A percentile compares a stretch with the other conserved stretches of the same genome.
phyloP scores from a whole-genome alignment of 768 basidiomycete species.

The Calocybe indica region DNA sequence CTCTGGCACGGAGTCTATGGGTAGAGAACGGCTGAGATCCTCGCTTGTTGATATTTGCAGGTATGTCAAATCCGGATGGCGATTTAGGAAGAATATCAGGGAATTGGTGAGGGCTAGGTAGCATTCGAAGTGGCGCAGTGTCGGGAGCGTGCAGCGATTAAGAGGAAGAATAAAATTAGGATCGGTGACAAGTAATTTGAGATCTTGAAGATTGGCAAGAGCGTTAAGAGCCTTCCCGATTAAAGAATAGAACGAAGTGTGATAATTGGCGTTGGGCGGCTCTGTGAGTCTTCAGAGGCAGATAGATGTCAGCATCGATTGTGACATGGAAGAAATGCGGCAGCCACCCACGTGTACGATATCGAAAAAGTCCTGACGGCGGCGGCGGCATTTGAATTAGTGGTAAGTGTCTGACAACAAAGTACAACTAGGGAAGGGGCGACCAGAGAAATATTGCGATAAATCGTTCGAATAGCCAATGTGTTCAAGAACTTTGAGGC shows the following conservation, averaged over 20 bases:
- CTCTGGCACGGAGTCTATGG: neutral
- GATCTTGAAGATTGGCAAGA: constrained; percentile 20
- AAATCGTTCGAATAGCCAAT: constrained; percentile 25
- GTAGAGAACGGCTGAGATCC: constrained; percentile 4
- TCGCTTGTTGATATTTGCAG: constrained; percentile 30
- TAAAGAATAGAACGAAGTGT: constrained; percentile 24
- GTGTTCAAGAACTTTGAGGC: constrained; percentile 28
- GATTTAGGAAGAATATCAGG: constrained; percentile 27
- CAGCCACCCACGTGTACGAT: constrained; percentile 24
- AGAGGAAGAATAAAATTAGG: constrained; percentile 19
- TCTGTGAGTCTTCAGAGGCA: constrained; percentile 12
- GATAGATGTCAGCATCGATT: neutral
- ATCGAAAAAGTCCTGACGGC: constrained; percentile 26
- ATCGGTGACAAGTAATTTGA: constrained; percentile 26
- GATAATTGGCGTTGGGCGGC: constrained; percentile 12
- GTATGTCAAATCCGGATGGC: constrained; percentile 25
- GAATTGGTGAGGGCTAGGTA: constrained; percentile 22
- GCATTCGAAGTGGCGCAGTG: constrained; percentile 29
- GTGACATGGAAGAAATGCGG: neutral
- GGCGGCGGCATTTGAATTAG: constrained; percentile 19
- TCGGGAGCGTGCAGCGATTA: constrained; percentile 16
- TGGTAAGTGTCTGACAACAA: constrained; percentile 27
- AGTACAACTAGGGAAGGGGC: constrained; percentile 21
- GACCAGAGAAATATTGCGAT: constrained; percentile 24
- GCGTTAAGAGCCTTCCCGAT: constrained; percentile 20